These are phyloP conservation scores for Umbilicus rupestris DNA, from an alignment of 164 flowering plant genomes.

Conservation along the genomic window DNA sequence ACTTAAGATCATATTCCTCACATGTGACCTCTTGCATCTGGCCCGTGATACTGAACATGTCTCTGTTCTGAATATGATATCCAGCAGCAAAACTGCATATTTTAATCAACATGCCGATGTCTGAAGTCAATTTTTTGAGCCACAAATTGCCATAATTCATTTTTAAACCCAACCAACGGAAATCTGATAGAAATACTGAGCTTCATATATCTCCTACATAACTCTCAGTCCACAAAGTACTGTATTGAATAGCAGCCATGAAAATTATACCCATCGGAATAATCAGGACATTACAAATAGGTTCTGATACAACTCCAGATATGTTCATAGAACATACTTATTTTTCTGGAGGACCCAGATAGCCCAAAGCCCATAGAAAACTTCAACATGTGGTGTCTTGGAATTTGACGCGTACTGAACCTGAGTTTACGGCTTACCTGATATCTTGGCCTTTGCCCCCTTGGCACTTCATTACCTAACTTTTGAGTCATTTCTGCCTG, in stretches of 20 bases:
- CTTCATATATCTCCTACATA: no score
- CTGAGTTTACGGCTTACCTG: slow-evolving; percentile 2
- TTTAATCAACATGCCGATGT: no score
- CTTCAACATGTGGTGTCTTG: not conserved
- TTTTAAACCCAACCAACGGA: no score
- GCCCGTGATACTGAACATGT: slow-evolving; percentile 6
- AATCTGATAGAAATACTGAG: no score
- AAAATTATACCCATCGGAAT: no score
- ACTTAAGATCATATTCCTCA: not conserved
- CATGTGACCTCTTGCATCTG: not conserved
- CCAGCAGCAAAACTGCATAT: not conserved
- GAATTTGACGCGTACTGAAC: not conserved
- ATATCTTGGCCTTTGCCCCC: not conserved
- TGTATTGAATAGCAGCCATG: no score
- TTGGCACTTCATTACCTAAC: no score
- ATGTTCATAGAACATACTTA: not conserved
- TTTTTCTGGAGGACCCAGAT: not conserved
- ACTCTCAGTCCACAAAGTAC: no score
- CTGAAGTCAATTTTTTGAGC: not conserved
- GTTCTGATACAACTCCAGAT: no score
- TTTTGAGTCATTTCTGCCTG: not conserved
- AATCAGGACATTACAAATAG: no score
- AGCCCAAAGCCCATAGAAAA: not conserved
- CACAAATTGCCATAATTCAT: not conserved
- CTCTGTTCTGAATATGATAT: no score